Conservation (phyloP, 1,284 basidiomycete genomes). For the Agroathelia rolfsii region DNA sequence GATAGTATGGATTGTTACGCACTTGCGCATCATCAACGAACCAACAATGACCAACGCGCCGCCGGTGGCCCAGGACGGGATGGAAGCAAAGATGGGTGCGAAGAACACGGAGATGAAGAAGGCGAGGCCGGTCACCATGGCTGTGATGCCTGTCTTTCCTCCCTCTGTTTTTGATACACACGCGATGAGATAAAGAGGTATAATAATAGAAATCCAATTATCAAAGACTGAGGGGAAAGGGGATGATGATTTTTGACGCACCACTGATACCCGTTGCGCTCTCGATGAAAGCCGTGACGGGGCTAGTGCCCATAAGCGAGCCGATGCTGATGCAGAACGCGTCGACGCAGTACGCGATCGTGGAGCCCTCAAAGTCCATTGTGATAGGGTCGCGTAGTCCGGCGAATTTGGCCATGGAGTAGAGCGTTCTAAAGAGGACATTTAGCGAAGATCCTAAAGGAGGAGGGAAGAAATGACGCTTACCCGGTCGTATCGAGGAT, state of each 20-base stretch:
- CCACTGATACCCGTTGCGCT: slow-evolving; percentile 70
- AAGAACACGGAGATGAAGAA: slow-evolving; percentile 89
- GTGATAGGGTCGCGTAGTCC: slow-evolving; percentile 79
- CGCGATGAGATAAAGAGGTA: slow-evolving; percentile 3
- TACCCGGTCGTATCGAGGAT: slow-evolving; percentile 46
- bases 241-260: too few species aligned
- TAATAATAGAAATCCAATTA: not conserved
- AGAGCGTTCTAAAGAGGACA: slow-evolving; percentile 54
- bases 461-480: not conserved
- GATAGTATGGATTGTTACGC: slow-evolving; percentile 14
- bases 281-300: slow-evolving; percentile 84
- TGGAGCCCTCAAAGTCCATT: slow-evolving; percentile 82
- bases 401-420: slow-evolving; percentile 90
- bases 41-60: slow-evolving; percentile 83
- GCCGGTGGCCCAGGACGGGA: slow-evolving; percentile 84
- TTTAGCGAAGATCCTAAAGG: slow-evolving; percentile 5
- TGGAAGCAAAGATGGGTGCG: slow-evolving; percentile 81
- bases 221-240: not conserved
- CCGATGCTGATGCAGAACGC: slow-evolving; percentile 78
- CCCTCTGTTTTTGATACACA: slow-evolving; percentile 49
- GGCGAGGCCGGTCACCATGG: slow-evolving; percentile 62
- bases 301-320: slow-evolving; percentile 76
- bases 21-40: slow-evolving; percentile 84
- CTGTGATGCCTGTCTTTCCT: slow-evolving; percentile 82
- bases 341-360: slow-evolving; percentile 78